Evolutionary conservation across 75 land plant species (phyloP).

Genomic region (Isoetes taiwanensis): DNA sequence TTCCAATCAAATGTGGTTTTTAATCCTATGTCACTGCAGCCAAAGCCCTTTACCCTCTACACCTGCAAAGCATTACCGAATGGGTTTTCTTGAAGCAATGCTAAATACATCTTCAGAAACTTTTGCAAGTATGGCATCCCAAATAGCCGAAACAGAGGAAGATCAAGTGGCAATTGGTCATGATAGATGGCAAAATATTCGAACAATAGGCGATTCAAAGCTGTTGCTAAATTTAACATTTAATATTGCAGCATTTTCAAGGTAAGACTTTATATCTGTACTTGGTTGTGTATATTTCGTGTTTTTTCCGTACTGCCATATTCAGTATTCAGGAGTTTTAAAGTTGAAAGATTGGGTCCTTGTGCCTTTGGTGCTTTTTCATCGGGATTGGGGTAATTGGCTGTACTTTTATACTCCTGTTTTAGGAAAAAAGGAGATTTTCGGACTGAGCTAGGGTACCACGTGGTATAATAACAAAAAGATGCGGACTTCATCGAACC

Average conservation of each 20-base stretch:
- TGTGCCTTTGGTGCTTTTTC: neutral
- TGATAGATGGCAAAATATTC: constrained; percentile 84
- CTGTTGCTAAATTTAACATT: constrained; percentile 66
- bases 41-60: too few species aligned
- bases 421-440: neutral
- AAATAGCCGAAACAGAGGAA: constrained; percentile 98
- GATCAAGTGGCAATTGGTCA: constrained; percentile 64
- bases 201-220: constrained; percentile 90
- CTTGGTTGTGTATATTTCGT: too few species aligned
- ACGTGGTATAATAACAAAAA: too few species aligned
- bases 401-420: neutral
- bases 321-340: neutral
- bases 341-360: neutral
- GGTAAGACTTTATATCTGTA: constrained; percentile 34
- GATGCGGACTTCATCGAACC: too few species aligned
- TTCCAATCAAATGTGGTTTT: too few species aligned
- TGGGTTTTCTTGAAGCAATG: constrained; percentile 72
- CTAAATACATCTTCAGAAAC: constrained; percentile 64
- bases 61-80: constrained; percentile 63
- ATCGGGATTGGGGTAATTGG: neutral
- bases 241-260: constrained; percentile 48
- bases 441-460: neutral
- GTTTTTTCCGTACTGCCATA: neutral
- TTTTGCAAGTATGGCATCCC: constrained; percentile 92
- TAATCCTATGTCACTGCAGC: too few species aligned